A percentile compares a stretch with the other conserved stretches of the same genome.
Conservation (phyloP, 768 basidiomycete species). For the Tephrocybe sp. region DNA sequence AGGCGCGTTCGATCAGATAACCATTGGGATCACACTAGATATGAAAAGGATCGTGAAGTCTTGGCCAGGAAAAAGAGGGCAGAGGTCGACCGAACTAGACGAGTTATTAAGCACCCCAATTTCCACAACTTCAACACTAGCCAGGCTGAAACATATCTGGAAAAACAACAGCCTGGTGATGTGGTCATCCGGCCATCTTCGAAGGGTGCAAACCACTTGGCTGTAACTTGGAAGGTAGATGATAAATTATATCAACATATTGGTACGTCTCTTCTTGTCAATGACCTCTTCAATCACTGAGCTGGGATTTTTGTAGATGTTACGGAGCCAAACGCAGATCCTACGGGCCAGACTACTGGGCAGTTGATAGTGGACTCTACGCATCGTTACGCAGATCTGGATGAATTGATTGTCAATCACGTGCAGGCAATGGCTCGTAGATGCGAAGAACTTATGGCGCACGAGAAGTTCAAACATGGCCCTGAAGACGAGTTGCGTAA, state of each 20-base stretch:
- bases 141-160: slow-evolving; percentile 88
- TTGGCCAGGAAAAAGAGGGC: slow-evolving; percentile 82
- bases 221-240: slow-evolving; percentile 99
- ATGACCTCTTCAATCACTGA: too few relatives aligned
- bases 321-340: slow-evolving; percentile 76
- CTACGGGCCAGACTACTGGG: slow-evolving; percentile 62
- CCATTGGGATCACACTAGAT: slow-evolving; percentile 64
- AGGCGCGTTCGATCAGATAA: slow-evolving; percentile 61
- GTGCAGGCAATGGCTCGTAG: slow-evolving; percentile 91
- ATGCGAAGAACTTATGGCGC: slow-evolving; percentile 91
- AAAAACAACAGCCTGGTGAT: slow-evolving; percentile 91
- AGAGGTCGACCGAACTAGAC: slow-evolving; percentile 73
- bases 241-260: slow-evolving; percentile 96
- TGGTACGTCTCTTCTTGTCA: slow-evolving; percentile 48
- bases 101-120: slow-evolving; percentile 96
- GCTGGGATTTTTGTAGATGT: slow-evolving; percentile 53
- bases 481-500: slow-evolving; percentile 88
- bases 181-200: slow-evolving; percentile 97
- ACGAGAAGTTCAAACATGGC: slow-evolving; percentile 92
- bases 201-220: slow-evolving; percentile 89
- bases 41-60: slow-evolving; percentile 69
- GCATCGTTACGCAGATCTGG: slow-evolving; percentile 89
- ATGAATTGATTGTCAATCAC: slow-evolving; percentile 96
- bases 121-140: slow-evolving; percentile 93
- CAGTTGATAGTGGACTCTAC: slow-evolving; percentile 73